Conservation (phyloP, 1,139 yeast genomes). For the Diutina catenulata region DNA sequence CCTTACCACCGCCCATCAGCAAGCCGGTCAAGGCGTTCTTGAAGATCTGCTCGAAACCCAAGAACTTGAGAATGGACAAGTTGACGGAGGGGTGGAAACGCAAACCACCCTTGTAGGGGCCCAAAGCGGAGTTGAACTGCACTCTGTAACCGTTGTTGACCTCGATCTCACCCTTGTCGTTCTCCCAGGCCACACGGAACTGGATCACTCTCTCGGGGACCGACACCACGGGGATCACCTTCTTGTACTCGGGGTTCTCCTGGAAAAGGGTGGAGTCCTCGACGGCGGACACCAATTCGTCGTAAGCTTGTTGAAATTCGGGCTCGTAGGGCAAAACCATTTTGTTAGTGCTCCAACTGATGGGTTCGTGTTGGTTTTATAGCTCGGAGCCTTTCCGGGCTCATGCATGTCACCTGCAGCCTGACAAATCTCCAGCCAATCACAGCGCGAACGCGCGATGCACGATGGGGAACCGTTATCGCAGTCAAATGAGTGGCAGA, state of each 20-base stretch:
- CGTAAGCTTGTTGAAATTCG: slow-evolving; percentile 97
- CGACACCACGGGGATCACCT: slow-evolving; percentile 82
- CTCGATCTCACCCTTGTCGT: slow-evolving; percentile 82
- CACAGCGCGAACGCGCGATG: slow-evolving; percentile 1
- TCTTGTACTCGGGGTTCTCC: slow-evolving; percentile 81
- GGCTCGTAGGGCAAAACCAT: slow-evolving; percentile 46
- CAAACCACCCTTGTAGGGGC: slow-evolving; percentile 98
- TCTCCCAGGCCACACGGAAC: slow-evolving; percentile 97
- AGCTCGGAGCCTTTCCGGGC: background rate
- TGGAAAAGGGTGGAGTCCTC: slow-evolving; percentile 85
- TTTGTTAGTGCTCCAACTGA: slow-evolving; percentile 1
- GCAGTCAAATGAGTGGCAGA: background rate
- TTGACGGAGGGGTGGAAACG: slow-evolving; percentile 97
- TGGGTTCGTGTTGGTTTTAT: background rate
- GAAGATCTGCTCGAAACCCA: slow-evolving; percentile 97
- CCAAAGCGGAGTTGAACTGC: slow-evolving; percentile 95
- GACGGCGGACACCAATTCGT: slow-evolving; percentile 81
- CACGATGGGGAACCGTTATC: slow-evolving; percentile 3
- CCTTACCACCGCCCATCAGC: slow-evolving; percentile 99
- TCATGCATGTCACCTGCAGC: slow-evolving; percentile 3
- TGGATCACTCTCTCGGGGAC: slow-evolving; percentile 94
- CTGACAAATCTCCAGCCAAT: slow-evolving; percentile 10
- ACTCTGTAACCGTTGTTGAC: slow-evolving; percentile 97
- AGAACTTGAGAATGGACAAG: slow-evolving; percentile 86
- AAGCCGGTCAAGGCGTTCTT: slow-evolving; percentile 96